phyloP scores from a whole-genome alignment of 345 rosid species.

The Lepidium aucheri region DNA sequence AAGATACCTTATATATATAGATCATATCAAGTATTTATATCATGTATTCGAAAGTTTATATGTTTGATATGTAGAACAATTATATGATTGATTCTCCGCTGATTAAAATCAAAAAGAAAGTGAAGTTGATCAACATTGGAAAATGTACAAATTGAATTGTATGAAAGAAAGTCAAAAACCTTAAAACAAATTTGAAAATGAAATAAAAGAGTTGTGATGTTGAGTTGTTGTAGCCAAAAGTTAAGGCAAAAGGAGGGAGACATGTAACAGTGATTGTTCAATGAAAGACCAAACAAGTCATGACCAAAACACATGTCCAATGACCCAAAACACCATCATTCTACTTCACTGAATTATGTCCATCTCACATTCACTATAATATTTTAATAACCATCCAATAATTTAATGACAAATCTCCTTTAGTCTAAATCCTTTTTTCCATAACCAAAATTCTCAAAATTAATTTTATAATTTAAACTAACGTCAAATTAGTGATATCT shows the following conservation, averaged over 20 bases:
- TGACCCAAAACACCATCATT: slow-evolving; percentile 28
- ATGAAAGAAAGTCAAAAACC: slow-evolving; percentile 20
- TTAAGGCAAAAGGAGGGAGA: slow-evolving; percentile 29
- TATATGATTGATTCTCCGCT: background rate
- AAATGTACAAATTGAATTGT: slow-evolving; percentile 7
- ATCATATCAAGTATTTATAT: no score
- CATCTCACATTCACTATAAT: slow-evolving; percentile 7
- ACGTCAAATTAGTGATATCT: background rate
- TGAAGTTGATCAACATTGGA: slow-evolving; percentile 15
- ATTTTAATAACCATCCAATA: background rate
- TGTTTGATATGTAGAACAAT: slow-evolving; percentile 3
- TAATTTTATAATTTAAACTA: background rate
- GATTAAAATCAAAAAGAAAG: background rate
- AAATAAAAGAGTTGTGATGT: slow-evolving; percentile 11
- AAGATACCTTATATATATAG: no score
- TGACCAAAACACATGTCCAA: slow-evolving; percentile 29
- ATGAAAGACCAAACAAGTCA: slow-evolving; percentile 26
- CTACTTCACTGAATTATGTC: slow-evolving; percentile 1
- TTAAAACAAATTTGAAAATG: background rate
- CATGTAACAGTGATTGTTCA: slow-evolving; percentile 29
- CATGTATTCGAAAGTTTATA: no score
- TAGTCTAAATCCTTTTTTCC: background rate
- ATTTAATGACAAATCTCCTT: background rate
- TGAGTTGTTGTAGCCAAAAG: slow-evolving; percentile 26
- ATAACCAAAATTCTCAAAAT: background rate